Conservation (phyloP, 257 asterid species). For the Solanum sitiens region DNA sequence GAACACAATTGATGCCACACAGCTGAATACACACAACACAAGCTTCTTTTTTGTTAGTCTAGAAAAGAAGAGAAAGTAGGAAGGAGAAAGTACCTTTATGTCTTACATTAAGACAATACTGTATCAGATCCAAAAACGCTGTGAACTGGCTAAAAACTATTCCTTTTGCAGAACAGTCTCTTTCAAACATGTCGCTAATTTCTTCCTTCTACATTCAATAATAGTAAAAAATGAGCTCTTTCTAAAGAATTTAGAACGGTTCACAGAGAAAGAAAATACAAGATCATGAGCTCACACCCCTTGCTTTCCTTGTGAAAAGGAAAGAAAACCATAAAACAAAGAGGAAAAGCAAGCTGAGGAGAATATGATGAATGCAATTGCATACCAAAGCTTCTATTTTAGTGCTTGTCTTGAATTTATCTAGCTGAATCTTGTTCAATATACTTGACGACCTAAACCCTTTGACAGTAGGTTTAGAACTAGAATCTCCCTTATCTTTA, state of each 20-base stretch:
- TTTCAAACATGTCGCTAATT: not conserved
- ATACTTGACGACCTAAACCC: constrained; percentile 72
- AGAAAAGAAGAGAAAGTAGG: not conserved
- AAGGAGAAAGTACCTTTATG: not conserved
- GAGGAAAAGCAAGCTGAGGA: not conserved
- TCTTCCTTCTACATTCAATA: not conserved
- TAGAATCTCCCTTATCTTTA: constrained; percentile 29
- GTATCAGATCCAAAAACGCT: not conserved
- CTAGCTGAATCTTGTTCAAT: constrained; percentile 57
- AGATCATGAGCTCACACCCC: not conserved
- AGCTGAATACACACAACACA: not conserved
- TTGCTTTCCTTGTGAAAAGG: not conserved
- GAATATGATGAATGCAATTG: not conserved
- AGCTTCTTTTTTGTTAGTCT: not conserved
- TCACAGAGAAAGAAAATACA: not conserved
- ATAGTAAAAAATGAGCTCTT: not conserved
- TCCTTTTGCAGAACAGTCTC: not conserved
- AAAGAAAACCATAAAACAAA: not conserved
- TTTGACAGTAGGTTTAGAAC: constrained; percentile 39
- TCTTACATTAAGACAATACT: not conserved
- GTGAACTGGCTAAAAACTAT: not conserved
- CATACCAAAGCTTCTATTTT: constrained; percentile 93
- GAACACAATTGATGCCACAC: not conserved
- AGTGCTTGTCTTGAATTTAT: constrained; percentile 69
- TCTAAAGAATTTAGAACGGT: not conserved